Evolutionary conservation across 2,329 filamentous ascomycete genomes (phyloP).

Genomic region (Huntiella abstrusa): DNA sequence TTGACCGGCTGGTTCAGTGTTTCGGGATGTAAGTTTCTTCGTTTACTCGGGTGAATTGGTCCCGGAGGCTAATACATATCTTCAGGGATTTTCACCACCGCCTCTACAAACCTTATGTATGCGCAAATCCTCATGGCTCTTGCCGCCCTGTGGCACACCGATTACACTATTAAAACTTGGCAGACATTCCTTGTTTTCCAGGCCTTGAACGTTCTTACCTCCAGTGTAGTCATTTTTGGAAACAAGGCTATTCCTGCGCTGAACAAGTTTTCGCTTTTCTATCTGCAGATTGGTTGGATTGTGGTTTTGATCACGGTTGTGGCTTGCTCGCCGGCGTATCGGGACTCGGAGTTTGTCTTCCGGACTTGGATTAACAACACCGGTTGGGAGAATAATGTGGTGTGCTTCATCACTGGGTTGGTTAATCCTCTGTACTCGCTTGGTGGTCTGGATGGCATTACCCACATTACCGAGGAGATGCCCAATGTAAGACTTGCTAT

Average conservation of each 20-base stretch:
- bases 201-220: conserved; percentile 24
- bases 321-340: conserved; percentile 26
- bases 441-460: conserved; percentile 27
- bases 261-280: conserved; percentile 26
- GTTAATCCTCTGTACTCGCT: conserved; percentile 29
- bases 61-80: background rate
- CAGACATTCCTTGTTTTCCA: conserved; percentile 29
- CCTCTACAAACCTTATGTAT: conserved; percentile 26
- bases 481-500: conserved; percentile 20
- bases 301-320: conserved; percentile 28
- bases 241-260: conserved; percentile 25
- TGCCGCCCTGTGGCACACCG: conserved; percentile 22
- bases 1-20: conserved; percentile 11
- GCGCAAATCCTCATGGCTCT: conserved; percentile 23
- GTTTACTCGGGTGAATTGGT: background rate
- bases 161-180: conserved; percentile 23
- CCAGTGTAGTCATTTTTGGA: conserved; percentile 27
- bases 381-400: conserved; percentile 29
- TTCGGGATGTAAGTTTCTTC: conserved; percentile 8
- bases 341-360: conserved; percentile 30
- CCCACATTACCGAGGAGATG: conserved; percentile 33
- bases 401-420: conserved; percentile 31
- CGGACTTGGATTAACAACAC: conserved; percentile 33
- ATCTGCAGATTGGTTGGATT: conserved; percentile 28
- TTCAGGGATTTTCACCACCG: conserved; percentile 24